Conservation (phyloP, 805 yeast genomes). For the Nakazawaea holstii region DNA sequence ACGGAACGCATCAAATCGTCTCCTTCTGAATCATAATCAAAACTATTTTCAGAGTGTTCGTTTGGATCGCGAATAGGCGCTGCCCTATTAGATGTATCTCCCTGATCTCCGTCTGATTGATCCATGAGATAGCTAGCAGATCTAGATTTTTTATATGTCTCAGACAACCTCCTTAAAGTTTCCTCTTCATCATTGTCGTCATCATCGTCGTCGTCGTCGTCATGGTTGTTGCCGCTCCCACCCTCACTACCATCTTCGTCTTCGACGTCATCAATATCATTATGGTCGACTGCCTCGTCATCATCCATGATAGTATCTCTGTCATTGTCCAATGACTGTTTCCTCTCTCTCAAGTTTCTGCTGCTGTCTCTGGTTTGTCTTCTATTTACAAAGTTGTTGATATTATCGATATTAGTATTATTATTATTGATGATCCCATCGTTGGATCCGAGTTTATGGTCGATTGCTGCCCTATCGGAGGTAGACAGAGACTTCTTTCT, state of each 20-base stretch:
- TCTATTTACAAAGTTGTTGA: neutral
- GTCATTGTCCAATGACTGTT: slow-evolving; percentile 4
- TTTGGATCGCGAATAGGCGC: slow-evolving; percentile 7
- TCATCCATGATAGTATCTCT: slow-evolving; percentile 12
- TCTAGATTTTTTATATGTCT: slow-evolving; percentile 14
- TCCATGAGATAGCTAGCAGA: slow-evolving; percentile 9
- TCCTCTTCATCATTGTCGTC: slow-evolving; percentile 23
- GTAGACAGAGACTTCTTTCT: slow-evolving; percentile 1
- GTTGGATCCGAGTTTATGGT: neutral
- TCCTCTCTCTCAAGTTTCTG: neutral
- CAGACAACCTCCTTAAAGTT: slow-evolving; percentile 29
- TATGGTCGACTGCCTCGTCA: slow-evolving; percentile 23
- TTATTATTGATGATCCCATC: neutral
- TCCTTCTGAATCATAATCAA: slow-evolving; percentile 9
- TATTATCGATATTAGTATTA: neutral
- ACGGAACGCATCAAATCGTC: slow-evolving; percentile 11
- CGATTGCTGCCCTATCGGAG: neutral
- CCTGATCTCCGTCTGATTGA: slow-evolving; percentile 17
- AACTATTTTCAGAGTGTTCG: slow-evolving; percentile 12
- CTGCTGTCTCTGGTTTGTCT: slow-evolving; percentile 2
- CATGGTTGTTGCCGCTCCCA: slow-evolving; percentile 17
- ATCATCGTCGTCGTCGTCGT: slow-evolving; percentile 20
- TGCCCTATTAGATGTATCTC: neutral
- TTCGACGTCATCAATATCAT: slow-evolving; percentile 16
- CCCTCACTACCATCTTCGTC: slow-evolving; percentile 12